These are phyloP conservation scores for Exophiala bonariae DNA, from an alignment of 2,329 filamentous ascomycete genomes.

Conservation along the genomic window DNA sequence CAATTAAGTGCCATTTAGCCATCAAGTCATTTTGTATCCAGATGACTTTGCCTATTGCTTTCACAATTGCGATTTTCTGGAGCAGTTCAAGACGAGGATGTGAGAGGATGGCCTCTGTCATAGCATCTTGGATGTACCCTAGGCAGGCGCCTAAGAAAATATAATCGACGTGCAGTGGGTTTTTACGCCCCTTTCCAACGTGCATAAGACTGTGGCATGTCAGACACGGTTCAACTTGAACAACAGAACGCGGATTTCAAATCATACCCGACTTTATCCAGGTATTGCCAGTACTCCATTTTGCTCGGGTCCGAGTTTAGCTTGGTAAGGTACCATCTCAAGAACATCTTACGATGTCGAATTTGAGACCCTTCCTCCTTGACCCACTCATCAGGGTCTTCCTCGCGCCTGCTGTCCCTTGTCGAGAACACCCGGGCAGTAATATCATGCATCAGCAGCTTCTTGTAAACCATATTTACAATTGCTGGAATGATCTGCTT, in stretches of 20 bases:
- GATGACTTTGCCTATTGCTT: conserved; percentile 76
- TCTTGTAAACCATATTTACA: conserved; percentile 82
- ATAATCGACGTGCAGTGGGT: conserved; percentile 77
- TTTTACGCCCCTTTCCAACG: conserved; percentile 69
- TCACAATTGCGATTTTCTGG: conserved; percentile 71
- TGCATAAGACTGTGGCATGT: conserved; percentile 67
- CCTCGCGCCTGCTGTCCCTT: conserved; percentile 62
- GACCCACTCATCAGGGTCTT: conserved; percentile 63
- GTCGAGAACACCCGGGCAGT: conserved; percentile 74
- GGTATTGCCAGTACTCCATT: conserved; percentile 79
- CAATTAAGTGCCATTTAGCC: conserved; percentile 75
- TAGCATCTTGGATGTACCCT: conserved; percentile 74
- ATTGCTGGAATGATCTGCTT: conserved; percentile 79
- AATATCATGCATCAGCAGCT: conserved; percentile 77
- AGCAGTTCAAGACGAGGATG: conserved; percentile 66
- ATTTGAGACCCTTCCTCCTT: conserved; percentile 73
- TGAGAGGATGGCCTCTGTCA: conserved; percentile 73
- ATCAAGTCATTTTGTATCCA: conserved; percentile 89
- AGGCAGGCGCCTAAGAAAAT: conserved; percentile 73
- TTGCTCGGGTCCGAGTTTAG: conserved; percentile 72
- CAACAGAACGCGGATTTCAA: no score
- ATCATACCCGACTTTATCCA: conserved; percentile 78
- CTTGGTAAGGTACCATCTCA: conserved; percentile 71
- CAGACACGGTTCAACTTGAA: not conserved
- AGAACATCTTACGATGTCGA: conserved; percentile 73